Evolutionary conservation across 768 basidiomycete species (phyloP).

Genomic region (Dioszegia aurantiaca): DNA sequence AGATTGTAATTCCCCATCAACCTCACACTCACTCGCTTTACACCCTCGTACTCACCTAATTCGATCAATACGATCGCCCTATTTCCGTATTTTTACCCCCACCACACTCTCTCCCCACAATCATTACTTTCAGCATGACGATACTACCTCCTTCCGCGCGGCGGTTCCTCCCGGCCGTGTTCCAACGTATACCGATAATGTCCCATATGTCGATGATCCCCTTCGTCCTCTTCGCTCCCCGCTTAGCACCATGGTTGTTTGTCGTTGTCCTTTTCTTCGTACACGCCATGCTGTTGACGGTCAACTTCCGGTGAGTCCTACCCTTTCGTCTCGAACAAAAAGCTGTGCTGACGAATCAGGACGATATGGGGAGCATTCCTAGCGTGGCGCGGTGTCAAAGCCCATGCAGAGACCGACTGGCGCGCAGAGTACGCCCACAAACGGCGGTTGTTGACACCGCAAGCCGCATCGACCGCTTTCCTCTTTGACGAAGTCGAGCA

Average conservation of each 20-base stretch:
- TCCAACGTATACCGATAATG: slow-evolving; percentile 30
- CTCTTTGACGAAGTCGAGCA: slow-evolving; percentile 32
- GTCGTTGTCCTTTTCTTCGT: slow-evolving; percentile 21
- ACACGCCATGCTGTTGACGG: slow-evolving; percentile 26
- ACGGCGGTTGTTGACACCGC: slow-evolving; percentile 2
- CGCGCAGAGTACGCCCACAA: slow-evolving; percentile 18
- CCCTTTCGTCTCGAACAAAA: not conserved
- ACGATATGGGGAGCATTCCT: slow-evolving; percentile 27
- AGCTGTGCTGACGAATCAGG: slow-evolving; percentile 11
- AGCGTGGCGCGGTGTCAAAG: slow-evolving; percentile 30
- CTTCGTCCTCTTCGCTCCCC: slow-evolving; percentile 26
- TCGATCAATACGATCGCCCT: not conserved
- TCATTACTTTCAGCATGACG: slow-evolving; percentile 5
- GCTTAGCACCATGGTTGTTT: slow-evolving; percentile 19
- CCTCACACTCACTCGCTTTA: not conserved
- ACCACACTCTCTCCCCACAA: not conserved
- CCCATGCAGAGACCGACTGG: slow-evolving; percentile 26
- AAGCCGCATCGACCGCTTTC: slow-evolving; percentile 15
- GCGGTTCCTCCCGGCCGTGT: slow-evolving; percentile 16
- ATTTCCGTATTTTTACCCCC: not conserved
- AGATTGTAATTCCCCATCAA: not conserved
- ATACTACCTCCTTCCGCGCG: slow-evolving; percentile 9
- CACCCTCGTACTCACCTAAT: not conserved
- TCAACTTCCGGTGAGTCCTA: slow-evolving; percentile 29
- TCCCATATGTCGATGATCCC: slow-evolving; percentile 26